Evolutionary conservation across 2,329 filamentous ascomycete species (phyloP).

Genomic region (Colletotrichum plurivorum): DNA sequence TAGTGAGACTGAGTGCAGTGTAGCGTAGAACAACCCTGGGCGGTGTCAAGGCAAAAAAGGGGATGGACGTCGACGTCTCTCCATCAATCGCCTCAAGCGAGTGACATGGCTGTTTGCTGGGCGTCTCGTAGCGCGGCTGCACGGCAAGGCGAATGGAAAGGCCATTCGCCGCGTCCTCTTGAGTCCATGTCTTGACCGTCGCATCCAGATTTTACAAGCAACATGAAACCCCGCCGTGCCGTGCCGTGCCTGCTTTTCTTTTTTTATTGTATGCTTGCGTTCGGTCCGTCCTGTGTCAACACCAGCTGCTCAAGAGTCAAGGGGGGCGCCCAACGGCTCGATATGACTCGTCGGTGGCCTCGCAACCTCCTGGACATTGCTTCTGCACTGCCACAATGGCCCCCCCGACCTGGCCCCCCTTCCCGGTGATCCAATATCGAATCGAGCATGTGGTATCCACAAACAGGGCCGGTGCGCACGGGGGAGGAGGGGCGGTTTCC

Average conservation of each 20-base stretch:
- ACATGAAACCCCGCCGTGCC: constrained; percentile 9
- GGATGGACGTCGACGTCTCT: not conserved
- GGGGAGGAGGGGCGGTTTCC: constrained; percentile 6
- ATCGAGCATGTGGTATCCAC: constrained; percentile 18
- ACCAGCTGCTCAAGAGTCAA: too few species aligned
- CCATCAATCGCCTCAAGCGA: constrained; percentile 20
- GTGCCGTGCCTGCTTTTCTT: not conserved
- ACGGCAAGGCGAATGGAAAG: not conserved
- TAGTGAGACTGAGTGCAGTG: too few species aligned
- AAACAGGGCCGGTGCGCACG: constrained; percentile 24
- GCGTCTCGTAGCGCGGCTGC: not conserved
- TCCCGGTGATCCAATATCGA: constrained; percentile 13
- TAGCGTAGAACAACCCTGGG: too few species aligned
- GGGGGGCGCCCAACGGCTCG: not conserved
- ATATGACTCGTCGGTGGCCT: constrained; percentile 30
- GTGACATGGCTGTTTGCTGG: constrained; percentile 18
- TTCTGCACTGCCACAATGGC: constrained; percentile 34
- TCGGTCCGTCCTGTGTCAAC: too few species aligned
- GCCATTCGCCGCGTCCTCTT: constrained; percentile 1
- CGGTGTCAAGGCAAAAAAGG: too few species aligned
- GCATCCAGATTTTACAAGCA: constrained; percentile 21
- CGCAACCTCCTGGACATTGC: constrained; percentile 29
- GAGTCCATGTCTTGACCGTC: constrained; percentile 8
- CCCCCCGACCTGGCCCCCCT: too few species aligned
- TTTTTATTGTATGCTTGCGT: not conserved